Conservation (phyloP, 2,329 filamentous ascomycete species). For the Penicillium palitans region DNA sequence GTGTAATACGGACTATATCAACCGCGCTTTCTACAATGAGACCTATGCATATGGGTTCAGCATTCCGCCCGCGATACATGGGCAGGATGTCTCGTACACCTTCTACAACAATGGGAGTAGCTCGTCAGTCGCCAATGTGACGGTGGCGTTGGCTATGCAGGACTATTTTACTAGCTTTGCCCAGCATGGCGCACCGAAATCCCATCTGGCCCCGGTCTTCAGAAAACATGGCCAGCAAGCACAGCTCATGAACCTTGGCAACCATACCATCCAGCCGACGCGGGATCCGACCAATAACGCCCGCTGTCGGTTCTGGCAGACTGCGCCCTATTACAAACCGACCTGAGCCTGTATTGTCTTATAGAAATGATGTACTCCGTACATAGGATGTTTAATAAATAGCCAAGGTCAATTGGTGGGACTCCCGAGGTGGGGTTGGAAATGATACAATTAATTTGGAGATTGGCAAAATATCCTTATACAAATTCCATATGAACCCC, state of each 20-base stretch:
- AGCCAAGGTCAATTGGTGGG: not conserved
- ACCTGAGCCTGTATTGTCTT: not conserved
- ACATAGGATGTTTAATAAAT: not conserved
- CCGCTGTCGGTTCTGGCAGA: constrained; percentile 58
- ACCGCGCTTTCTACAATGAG: constrained; percentile 51
- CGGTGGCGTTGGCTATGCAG: constrained; percentile 39
- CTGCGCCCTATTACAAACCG: constrained; percentile 41
- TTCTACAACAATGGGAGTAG: constrained; percentile 48
- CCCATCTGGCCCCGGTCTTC: constrained; percentile 44
- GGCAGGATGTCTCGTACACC: constrained; percentile 54
- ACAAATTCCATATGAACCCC: no score
- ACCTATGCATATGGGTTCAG: constrained; percentile 57
- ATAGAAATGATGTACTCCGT: not conserved
- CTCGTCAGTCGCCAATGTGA: constrained; percentile 31
- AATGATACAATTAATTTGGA: not conserved
- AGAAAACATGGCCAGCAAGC: constrained; percentile 49
- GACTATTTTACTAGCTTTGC: constrained; percentile 42
- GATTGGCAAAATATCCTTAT: not conserved
- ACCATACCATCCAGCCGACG: constrained; percentile 42
- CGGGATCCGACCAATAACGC: constrained; percentile 50
- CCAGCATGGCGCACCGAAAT: constrained; percentile 37
- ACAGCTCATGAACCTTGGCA: constrained; percentile 47
- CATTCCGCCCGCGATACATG: constrained; percentile 56
- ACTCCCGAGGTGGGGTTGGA: not conserved
- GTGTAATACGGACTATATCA: constrained; percentile 58